phyloP scores from a whole-genome alignment of 257 asterid species.

The Primulina eburnea region DNA sequence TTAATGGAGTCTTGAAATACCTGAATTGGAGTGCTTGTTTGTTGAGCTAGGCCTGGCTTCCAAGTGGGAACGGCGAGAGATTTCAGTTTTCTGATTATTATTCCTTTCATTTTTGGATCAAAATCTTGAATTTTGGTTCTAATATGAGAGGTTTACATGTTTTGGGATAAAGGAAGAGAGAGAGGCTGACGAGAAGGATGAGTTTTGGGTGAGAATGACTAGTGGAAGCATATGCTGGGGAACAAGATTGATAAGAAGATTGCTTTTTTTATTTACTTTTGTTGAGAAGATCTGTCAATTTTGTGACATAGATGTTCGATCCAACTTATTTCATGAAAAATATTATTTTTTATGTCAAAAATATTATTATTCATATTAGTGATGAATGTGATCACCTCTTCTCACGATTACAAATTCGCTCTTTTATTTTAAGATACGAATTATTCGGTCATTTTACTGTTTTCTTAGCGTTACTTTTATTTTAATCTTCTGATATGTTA shows the following conservation, averaged over 20 bases:
- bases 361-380: too few relatives aligned
- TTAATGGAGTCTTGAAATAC: constrained; percentile 28
- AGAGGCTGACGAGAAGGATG: constrained; percentile 5
- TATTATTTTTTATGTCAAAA: too few relatives aligned
- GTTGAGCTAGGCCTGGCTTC: constrained; percentile 30
- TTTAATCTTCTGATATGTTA: too few relatives aligned
- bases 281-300: too few relatives aligned
- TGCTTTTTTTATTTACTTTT: too few relatives aligned
- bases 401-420: too few relatives aligned
- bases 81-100: constrained; percentile 46
- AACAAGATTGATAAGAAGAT: constrained; percentile 5
- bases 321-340: too few relatives aligned
- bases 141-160: constrained; percentile 2
- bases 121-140: constrained; percentile 12
- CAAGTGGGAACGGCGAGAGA: constrained; percentile 36
- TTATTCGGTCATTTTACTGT: too few relatives aligned
- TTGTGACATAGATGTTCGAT: too few relatives aligned
- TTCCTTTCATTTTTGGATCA: constrained; percentile 43
- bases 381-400: too few relatives aligned
- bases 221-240: constrained; percentile 23
- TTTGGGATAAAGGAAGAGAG: constrained; percentile 10
- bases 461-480: too few relatives aligned
- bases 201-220: constrained; percentile 25
- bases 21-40: constrained; percentile 20
- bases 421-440: neutral